These are phyloP conservation scores for Nothophytophthora sp. DNA, from an alignment of 352 stramenopile species.

Conservation along the genomic window DNA sequence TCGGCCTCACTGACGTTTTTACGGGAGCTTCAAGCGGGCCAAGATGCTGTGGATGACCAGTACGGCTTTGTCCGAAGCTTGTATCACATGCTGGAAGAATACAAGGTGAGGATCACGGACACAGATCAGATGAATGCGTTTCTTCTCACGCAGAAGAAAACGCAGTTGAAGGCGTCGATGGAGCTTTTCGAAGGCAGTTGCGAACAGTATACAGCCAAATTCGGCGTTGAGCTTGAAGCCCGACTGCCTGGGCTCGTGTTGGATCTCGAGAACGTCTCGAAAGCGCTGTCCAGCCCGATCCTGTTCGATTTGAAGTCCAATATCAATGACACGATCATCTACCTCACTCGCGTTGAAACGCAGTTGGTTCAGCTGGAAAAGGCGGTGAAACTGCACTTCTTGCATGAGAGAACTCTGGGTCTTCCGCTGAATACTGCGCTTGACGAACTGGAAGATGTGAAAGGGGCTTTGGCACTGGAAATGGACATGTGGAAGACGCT, in stretches of 20 bases:
- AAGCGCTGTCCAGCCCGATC: slow-evolving; percentile 30
- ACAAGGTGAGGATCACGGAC: slow-evolving; percentile 62
- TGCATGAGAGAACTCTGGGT: slow-evolving; percentile 57
- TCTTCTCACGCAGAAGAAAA: slow-evolving; percentile 69
- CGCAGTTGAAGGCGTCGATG: slow-evolving; percentile 75
- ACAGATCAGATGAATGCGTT: slow-evolving; percentile 76
- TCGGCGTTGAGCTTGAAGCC: slow-evolving; percentile 67
- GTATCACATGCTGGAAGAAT: slow-evolving; percentile 73
- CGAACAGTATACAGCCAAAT: slow-evolving; percentile 80
- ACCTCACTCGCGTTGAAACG: slow-evolving; percentile 38
- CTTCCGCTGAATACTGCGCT: slow-evolving; percentile 71
- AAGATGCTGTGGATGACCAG: slow-evolving; percentile 53
- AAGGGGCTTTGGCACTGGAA: slow-evolving; percentile 78
- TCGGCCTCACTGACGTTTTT: slow-evolving; percentile 60
- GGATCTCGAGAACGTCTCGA: slow-evolving; percentile 32
- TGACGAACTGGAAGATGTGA: slow-evolving; percentile 76
- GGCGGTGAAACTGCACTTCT: slow-evolving; percentile 39
- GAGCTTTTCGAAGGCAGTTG: slow-evolving; percentile 72
- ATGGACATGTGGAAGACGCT: slow-evolving; percentile 78
- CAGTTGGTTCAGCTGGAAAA: slow-evolving; percentile 22
- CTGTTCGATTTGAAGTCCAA: slow-evolving; percentile 57
- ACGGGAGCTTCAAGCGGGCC: slow-evolving; percentile 45
- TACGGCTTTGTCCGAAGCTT: slow-evolving; percentile 58
- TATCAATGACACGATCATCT: slow-evolving; percentile 46
- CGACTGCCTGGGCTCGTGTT: slow-evolving; percentile 44